phyloP scores from a whole-genome alignment of 225 moss, liverwort and hornwort species.

The Marchantia paleacea region DNA sequence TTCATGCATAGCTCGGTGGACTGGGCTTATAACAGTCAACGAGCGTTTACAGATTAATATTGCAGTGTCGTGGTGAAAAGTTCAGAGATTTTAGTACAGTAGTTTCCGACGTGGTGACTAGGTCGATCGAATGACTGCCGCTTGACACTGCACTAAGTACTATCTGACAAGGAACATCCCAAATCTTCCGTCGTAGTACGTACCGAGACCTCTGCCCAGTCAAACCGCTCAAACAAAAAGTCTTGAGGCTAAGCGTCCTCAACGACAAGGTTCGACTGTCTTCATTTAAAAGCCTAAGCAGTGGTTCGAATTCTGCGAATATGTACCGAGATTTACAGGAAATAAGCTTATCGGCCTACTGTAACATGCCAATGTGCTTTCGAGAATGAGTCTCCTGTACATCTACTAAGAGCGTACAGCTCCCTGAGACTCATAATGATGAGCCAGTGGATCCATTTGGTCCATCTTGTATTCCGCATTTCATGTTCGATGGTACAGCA shows the following conservation, averaged over 20 bases:
- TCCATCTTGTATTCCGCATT: conserved; percentile 67
- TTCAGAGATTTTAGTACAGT: no score
- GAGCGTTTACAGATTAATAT: no score
- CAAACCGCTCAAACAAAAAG: neutral
- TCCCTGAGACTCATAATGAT: neutral
- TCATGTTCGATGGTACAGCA: conserved; percentile 70
- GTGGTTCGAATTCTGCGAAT: neutral
- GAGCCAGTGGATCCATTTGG: neutral
- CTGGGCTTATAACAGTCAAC: no score
- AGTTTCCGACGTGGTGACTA: no score
- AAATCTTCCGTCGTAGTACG: no score
- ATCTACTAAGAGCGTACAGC: neutral
- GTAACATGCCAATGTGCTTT: neutral
- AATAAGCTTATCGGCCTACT: neutral
- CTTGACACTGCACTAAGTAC: no score
- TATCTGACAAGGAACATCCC: no score
- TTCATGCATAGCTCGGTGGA: no score
- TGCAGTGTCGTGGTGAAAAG: no score
- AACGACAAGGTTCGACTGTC: neutral
- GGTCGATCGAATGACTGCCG: no score
- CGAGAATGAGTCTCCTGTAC: neutral
- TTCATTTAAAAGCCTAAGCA: neutral
- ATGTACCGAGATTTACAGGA: neutral
- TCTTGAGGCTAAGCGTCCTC: neutral
- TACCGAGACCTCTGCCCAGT: neutral